A percentile compares a stretch with the other conserved stretches of the same genome.
phyloP scores from a whole-genome alignment of 2,329 filamentous ascomycete species.

The Grosmannia serpens region DNA sequence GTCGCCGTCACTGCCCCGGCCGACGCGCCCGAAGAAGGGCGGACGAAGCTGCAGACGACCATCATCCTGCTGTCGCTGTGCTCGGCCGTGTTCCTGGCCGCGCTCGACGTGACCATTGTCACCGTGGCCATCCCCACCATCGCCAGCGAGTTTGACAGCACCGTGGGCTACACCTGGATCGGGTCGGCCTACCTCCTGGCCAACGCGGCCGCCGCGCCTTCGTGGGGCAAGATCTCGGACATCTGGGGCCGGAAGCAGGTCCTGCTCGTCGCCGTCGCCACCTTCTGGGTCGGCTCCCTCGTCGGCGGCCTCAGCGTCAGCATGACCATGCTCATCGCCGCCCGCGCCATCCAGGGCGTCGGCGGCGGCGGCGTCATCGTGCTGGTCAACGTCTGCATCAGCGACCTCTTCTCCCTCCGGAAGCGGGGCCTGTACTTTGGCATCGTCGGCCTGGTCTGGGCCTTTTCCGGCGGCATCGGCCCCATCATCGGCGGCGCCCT shows the following conservation, averaged over 20 bases:
- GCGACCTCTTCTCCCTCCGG: conserved; percentile 40
- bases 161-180: conserved; percentile 65
- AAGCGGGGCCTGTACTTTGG: conserved; percentile 42
- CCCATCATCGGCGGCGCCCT: conserved; percentile 51
- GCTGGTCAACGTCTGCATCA: conserved; percentile 41
- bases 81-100: conserved; percentile 30
- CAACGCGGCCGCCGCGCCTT: conserved; percentile 52
- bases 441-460: conserved; percentile 56
- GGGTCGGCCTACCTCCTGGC: conserved; percentile 62
- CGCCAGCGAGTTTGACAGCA: conserved; percentile 44
- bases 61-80: conserved; percentile 28
- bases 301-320: conserved; percentile 33
- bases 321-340: conserved; percentile 35
- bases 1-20: background rate
- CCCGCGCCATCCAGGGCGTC: conserved; percentile 37
- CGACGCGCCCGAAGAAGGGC: conserved; percentile 15
- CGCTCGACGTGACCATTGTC: conserved; percentile 45
- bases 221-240: conserved; percentile 56
- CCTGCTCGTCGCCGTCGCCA: conserved; percentile 30
- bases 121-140: conserved; percentile 53
- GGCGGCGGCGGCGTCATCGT: conserved; percentile 40
- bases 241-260: conserved; percentile 47
- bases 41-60: conserved; percentile 19
- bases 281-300: conserved; percentile 42
- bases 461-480: conserved; percentile 52